phyloP scores from a whole-genome alignment of 2,329 filamentous ascomycete species.

The Zymoseptoria ardabiliae region DNA sequence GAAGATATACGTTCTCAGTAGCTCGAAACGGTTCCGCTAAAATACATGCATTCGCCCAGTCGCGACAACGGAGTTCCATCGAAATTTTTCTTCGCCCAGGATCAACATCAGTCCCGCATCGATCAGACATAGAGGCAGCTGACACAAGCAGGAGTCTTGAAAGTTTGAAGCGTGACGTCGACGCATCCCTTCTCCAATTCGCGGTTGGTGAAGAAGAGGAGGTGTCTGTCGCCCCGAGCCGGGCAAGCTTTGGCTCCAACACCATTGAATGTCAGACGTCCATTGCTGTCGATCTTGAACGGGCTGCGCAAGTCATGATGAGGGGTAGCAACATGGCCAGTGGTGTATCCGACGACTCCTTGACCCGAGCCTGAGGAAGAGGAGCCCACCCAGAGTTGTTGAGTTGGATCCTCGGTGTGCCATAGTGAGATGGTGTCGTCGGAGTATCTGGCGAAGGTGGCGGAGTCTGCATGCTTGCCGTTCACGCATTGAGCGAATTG shows the following conservation, averaged over 20 bases:
- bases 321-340: not conserved
- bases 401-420: not conserved
- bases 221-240: not conserved
- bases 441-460: not conserved
- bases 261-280: not conserved
- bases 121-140: not conserved
- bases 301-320: not conserved
- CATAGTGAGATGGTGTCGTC: not conserved
- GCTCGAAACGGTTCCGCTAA: no score
- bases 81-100: not conserved
- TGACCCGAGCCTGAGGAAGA: not conserved
- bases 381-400: not conserved
- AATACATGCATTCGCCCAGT: no score
- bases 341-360: not conserved
- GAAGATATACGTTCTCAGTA: no score
- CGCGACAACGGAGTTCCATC: no score
- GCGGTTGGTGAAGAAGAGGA: not conserved
- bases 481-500: not conserved
- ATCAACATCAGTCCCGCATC: not conserved
- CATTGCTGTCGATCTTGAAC: not conserved
- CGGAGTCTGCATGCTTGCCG: not conserved
- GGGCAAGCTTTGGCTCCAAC: not conserved
- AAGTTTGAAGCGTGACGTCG: not conserved
- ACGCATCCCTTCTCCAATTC: not conserved
- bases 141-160: not conserved